phyloP scores from a whole-genome alignment of 345 rosid genomes.

The Microcos paniculata region DNA sequence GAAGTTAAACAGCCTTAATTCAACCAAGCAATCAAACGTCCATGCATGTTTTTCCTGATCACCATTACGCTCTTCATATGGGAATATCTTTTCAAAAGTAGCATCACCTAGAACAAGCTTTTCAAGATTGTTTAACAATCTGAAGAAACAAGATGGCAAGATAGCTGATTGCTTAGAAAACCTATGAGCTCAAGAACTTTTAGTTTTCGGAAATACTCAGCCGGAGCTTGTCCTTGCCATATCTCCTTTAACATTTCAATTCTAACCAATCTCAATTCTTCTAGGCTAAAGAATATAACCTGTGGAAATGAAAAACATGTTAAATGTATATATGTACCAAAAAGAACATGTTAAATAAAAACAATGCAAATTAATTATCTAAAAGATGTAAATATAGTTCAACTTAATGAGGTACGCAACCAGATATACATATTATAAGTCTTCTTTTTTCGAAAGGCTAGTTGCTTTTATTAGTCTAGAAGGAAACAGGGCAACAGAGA shows the following conservation, averaged over 20 bases:
- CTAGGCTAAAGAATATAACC: constrained; percentile 6
- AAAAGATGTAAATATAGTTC: background rate
- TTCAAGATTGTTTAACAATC: background rate
- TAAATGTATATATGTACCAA: no score
- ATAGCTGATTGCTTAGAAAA: background rate
- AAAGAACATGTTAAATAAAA: no score
- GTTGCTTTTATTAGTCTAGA: no score
- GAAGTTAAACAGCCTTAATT: background rate
- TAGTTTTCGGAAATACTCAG: background rate
- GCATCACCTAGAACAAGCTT: background rate
- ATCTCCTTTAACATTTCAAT: background rate
- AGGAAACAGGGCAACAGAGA: no score
- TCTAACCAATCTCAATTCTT: background rate
- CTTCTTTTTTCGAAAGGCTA: no score
- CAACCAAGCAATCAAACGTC: background rate
- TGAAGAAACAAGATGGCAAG: background rate
- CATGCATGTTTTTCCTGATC: background rate
- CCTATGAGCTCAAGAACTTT: background rate
- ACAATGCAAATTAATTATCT: no score
- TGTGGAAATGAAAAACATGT: background rate
- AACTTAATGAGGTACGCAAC: background rate
- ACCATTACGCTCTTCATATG: background rate
- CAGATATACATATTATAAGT: background rate
- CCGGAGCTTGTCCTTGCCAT: background rate
- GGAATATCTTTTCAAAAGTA: constrained; percentile 1